Conservation (phyloP, 106 monocot genomes). For the Cymbidium sinense region DNA sequence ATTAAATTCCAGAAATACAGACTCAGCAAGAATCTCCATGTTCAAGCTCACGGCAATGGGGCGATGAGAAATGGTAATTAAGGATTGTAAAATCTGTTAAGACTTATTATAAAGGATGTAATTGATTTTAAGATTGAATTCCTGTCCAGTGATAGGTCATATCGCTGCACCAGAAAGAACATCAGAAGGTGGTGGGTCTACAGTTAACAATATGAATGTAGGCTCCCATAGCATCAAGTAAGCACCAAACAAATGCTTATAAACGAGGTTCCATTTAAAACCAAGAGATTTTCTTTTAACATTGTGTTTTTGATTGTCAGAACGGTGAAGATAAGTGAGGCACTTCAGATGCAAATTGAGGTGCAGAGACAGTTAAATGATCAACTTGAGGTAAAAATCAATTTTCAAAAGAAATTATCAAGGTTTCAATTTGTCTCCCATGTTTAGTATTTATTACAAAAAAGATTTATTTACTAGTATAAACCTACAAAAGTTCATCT, state of each 20-base stretch:
- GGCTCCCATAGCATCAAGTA: conserved; percentile 48
- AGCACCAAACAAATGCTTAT: background rate
- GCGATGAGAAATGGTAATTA: conserved; percentile 40
- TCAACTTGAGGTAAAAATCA: conserved; percentile 66
- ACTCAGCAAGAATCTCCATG: conserved; percentile 68
- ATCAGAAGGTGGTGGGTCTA: conserved; percentile 18
- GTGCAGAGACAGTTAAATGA: conserved; percentile 74
- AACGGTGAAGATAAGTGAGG: conserved; percentile 64
- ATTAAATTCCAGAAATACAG: conserved; percentile 54
- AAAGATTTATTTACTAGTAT: background rate
- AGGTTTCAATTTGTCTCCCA: background rate
- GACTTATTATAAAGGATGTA: background rate
- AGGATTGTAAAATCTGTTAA: background rate
- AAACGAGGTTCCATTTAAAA: background rate
- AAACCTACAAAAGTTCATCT: no score
- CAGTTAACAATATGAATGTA: conserved; percentile 12
- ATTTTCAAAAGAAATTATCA: background rate
- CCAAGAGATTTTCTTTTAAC: background rate
- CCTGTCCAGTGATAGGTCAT: conserved; percentile 18
- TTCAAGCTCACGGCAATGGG: conserved; percentile 31
- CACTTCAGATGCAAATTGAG: conserved; percentile 81
- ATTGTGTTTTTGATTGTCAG: conserved; percentile 19
- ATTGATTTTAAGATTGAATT: background rate
- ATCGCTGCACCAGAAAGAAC: conserved; percentile 19
- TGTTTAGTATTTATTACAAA: background rate